Evolutionary conservation across 768 basidiomycete species (phyloP).

Genomic region (Hericium rajendrae): DNA sequence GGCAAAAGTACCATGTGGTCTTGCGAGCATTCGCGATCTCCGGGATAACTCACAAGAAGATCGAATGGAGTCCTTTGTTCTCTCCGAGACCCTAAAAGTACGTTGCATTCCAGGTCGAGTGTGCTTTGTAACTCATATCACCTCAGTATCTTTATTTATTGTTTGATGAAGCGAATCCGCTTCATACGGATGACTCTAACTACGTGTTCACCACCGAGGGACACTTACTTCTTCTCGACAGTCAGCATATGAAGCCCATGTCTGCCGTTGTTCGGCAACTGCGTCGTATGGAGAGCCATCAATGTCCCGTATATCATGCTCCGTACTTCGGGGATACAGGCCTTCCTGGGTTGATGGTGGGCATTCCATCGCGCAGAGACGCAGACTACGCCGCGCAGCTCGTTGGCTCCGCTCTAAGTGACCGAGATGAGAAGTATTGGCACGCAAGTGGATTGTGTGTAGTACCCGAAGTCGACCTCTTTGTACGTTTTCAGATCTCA

Average conservation of each 20-base stretch:
- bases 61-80: constrained; percentile 94
- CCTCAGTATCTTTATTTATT: constrained; percentile 83
- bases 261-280: constrained; percentile 51
- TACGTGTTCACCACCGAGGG: constrained; percentile 95
- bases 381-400: constrained; percentile 73
- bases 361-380: constrained; percentile 66
- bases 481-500: constrained; percentile 36
- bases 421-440: constrained; percentile 50
- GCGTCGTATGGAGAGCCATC: constrained; percentile 54
- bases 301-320: constrained; percentile 65
- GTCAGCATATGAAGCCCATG: constrained; percentile 41
- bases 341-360: constrained; percentile 45
- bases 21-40: constrained; percentile 75
- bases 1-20: constrained; percentile 77
- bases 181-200: constrained; percentile 72
- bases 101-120: constrained; percentile 2
- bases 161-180: constrained; percentile 76
- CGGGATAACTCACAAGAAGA: constrained; percentile 73
- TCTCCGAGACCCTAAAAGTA: constrained; percentile 88
- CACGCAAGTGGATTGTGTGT: constrained; percentile 68
- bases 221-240: constrained; percentile 67
- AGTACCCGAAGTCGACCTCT: constrained; percentile 53
- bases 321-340: constrained; percentile 24
- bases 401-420: constrained; percentile 42
- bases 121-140: neutral